phyloP scores from a whole-genome alignment of 2,329 filamentous ascomycete genomes.

The Albophoma yamanashiensis region DNA sequence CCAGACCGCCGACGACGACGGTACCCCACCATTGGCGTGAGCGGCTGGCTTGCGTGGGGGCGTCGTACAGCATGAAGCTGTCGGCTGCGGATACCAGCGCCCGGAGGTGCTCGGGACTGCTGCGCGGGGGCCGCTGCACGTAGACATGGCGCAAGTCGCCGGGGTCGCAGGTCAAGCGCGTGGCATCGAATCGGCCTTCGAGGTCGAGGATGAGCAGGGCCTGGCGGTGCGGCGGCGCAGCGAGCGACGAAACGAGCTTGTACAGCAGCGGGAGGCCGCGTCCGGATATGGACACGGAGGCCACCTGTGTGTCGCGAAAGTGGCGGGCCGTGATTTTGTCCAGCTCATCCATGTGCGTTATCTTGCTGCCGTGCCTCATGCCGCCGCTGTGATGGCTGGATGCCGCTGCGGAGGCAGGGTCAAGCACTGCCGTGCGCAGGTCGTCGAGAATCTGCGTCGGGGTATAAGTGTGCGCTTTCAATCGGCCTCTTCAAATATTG shows the following conservation, averaged over 20 bases:
- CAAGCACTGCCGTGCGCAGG: background rate
- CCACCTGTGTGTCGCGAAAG: slow-evolving; percentile 35
- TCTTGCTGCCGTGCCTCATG: slow-evolving; percentile 11
- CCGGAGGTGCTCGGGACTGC: slow-evolving; percentile 15
- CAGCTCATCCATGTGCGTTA: slow-evolving; percentile 32
- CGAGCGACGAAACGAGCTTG: slow-evolving; percentile 38
- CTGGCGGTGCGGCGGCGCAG: slow-evolving; percentile 35
- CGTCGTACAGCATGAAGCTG: slow-evolving; percentile 39
- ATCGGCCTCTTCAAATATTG: no score
- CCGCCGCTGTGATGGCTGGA: background rate
- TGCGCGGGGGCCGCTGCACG: slow-evolving; percentile 30
- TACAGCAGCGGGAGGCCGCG: slow-evolving; percentile 45
- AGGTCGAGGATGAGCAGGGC: slow-evolving; percentile 44
- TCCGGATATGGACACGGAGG: slow-evolving; percentile 39
- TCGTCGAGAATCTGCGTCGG: slow-evolving; percentile 5
- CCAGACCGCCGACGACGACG: slow-evolving; percentile 27
- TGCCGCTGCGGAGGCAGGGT: background rate
- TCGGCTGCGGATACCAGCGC: slow-evolving; percentile 29
- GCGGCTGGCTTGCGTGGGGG: slow-evolving; percentile 26
- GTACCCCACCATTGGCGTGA: slow-evolving; percentile 48
- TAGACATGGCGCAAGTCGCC: slow-evolving; percentile 39
- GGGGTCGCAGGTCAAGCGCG: slow-evolving; percentile 26
- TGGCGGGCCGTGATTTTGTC: slow-evolving; percentile 35
- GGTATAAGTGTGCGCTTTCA: background rate
- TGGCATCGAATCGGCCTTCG: slow-evolving; percentile 43